Conservation (phyloP, 371 early-diverging fungal genomes). For the Mycotypha africana region DNA sequence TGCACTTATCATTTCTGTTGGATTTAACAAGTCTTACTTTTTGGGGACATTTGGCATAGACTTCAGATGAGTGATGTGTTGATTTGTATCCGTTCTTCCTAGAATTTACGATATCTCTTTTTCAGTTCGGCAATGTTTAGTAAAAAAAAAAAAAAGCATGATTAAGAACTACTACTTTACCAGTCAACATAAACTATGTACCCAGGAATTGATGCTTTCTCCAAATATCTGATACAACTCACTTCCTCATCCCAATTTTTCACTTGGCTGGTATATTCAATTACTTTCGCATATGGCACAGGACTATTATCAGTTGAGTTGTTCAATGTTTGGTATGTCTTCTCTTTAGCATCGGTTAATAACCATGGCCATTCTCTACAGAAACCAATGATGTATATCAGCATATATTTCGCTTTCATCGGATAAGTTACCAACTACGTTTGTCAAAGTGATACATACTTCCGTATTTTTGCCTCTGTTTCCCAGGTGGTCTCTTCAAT, state of each 20-base stretch:
- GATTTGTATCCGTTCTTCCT: slow-evolving; percentile 21
- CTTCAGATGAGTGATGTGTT: slow-evolving; percentile 16
- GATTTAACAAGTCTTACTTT: slow-evolving; percentile 2
- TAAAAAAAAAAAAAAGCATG: background rate
- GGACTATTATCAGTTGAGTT: too few relatives aligned
- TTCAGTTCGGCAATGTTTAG: too few relatives aligned
- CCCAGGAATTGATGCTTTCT: slow-evolving; percentile 9
- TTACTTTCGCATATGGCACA: too few relatives aligned
- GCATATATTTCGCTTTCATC: too few relatives aligned
- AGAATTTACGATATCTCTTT: background rate
- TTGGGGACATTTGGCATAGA: slow-evolving; percentile 19
- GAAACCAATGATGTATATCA: too few relatives aligned
- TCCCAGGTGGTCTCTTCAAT: slow-evolving; percentile 19
- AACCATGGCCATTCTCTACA: too few relatives aligned
- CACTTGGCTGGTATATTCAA: slow-evolving; percentile 4
- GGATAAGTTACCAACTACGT: too few relatives aligned
- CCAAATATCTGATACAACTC: slow-evolving; percentile 8
- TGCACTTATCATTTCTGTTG: too few relatives aligned
- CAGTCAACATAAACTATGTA: slow-evolving; percentile 14
- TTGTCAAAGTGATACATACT: too few relatives aligned
- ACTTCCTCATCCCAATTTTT: slow-evolving; percentile 13
- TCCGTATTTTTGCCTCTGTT: slow-evolving; percentile 3
- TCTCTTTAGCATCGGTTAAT: too few relatives aligned
- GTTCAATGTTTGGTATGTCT: too few relatives aligned
- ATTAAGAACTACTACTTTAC: background rate